Evolutionary conservation across 495 filamentous ascomycete genomes (phyloP).

Genomic region (Evernia prunastri): DNA sequence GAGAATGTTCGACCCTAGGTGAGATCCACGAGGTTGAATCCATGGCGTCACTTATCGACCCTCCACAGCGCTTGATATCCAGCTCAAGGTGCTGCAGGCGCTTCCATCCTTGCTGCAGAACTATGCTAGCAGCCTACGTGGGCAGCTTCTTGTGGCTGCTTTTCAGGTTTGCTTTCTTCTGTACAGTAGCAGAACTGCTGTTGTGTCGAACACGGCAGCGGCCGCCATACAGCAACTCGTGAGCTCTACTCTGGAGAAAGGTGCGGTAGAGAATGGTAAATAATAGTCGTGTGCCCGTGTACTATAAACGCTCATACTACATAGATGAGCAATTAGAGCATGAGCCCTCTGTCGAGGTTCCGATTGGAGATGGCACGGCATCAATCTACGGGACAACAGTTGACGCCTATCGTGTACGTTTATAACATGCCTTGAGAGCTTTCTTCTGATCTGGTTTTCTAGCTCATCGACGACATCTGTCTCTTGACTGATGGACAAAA

Average conservation of each 20-base stretch:
- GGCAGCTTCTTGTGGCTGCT: slow-evolving; percentile 69
- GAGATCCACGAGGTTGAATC: not conserved
- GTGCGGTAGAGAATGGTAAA: slow-evolving; percentile 61
- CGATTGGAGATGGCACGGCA: slow-evolving; percentile 54
- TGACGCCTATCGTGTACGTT: slow-evolving; percentile 69
- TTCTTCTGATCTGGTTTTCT: not conserved
- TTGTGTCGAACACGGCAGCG: slow-evolving; percentile 90
- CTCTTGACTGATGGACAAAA: slow-evolving; percentile 77
- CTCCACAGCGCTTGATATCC: slow-evolving; percentile 66
- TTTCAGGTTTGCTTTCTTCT: slow-evolving; percentile 87
- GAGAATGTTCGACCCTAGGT: slow-evolving; percentile 62
- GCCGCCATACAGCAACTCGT: slow-evolving; percentile 93
- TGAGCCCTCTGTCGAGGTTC: slow-evolving; percentile 52
- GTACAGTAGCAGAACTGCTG: slow-evolving; percentile 81
- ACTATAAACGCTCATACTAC: not conserved
- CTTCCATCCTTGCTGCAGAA: slow-evolving; percentile 88
- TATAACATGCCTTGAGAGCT: not conserved
- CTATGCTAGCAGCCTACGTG: slow-evolving; percentile 74
- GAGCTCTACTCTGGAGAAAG: slow-evolving; percentile 86
- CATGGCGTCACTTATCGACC: not conserved
- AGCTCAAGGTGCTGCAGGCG: slow-evolving; percentile 92
- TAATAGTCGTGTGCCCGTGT: not conserved
- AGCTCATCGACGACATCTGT: slow-evolving; percentile 74
- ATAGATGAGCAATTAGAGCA: slow-evolving; percentile 50
- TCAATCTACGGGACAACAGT: slow-evolving; percentile 67